Evolutionary conservation across 345 rosid genomes (phyloP), one percentile per base, ranked within the genome.

Genomic region (Reutealis trisperma): DNA sequence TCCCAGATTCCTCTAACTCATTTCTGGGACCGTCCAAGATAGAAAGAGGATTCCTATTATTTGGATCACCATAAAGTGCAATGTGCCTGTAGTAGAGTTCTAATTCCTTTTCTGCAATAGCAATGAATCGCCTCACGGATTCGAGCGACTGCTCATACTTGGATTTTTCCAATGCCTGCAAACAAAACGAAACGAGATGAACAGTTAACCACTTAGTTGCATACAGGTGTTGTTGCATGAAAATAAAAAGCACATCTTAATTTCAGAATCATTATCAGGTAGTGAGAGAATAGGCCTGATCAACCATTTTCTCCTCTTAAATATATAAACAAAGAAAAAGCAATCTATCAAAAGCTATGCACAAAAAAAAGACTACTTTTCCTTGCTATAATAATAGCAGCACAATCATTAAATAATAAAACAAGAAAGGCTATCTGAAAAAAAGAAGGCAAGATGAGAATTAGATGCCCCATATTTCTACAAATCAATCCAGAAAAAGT

Each of bases 61-160:
- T 87, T 27, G 93, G 91, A 79, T 89, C 89, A 69, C 91, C 94
- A 72, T 89, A 96, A 63, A 92, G 95, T 75, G 94, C 88, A 22
- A 84, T 79, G 81, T 92, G 99, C 63, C 92, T 83, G 83, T 88
- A 83, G 77, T 92, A 91, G 57, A 92, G 90, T 80, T 96, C 95
- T 80, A 92, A 65, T 80, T 93, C 98, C 83, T 92, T 93, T 79
- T 90, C 97, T 0, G 89, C 88, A 75, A 92, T 82, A 8, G 92
- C 88, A 63, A 93, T 93, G 74, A 93, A 93, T 59, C 78, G 91
- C 80, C 85, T 89, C 81, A 96, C 93, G 0, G 97, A 88, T 58
- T 92, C 98, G 8, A 92, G 91, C 16, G 98, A 96, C 47, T 93
- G 98, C 80, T 96, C 97, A 5, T 90, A 96, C 83, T 92, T 96